Evolutionary conservation across 257 asterid species (phyloP), one percentile per base, ranked within the genome.

Genomic region (Scutellaria baicalensis): DNA sequence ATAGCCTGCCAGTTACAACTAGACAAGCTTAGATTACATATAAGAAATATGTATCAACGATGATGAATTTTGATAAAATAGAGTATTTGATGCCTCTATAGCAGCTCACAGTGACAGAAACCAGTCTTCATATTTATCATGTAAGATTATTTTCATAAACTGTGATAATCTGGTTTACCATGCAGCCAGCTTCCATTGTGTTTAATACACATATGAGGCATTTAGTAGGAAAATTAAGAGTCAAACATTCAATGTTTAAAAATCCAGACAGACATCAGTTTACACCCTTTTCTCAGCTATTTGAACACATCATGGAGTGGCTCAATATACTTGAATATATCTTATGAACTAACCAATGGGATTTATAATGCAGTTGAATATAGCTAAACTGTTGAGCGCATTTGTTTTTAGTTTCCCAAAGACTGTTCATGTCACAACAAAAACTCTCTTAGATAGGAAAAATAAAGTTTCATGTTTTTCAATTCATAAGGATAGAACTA

Each of bases 1-100:
- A 93, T 93, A 59, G 95, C 99, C 99, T 93, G 87, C 59, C 66
- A 59, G 73, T 74, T 44, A 70, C 44, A 75, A 50, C 39, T 50
- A 59, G 50, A 56, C 56, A 38, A 54, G n/a, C 40, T 21, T 45
- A 68, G 43, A 76, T 51, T 35, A 18, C 27, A 48, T 61, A 21
- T 3, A 47, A 48, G 18, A 5, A 9, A 13, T 57, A 49, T 13
- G 68, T 3, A 43, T 13, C 50, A 43, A 43, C 44, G 13, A 69
- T 20, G 16, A 66, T 35, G 78, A 38, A 2, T n/a, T 55, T 17
- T 6, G 45, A 31, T 33, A 36, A 61, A 60, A 64, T 72, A 54
- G n/a, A 48, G 16, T 33, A 44, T 42, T 38, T 23, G 63, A 64
- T 35, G 61, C 31, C 55, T 44, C 51, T 54, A 8, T 39, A 54